A percentile compares a stretch with the other conserved stretches of the same genome.
phyloP scores from a whole-genome alignment of 768 basidiomycete genomes.

The Pisolithus microcarpus region DNA sequence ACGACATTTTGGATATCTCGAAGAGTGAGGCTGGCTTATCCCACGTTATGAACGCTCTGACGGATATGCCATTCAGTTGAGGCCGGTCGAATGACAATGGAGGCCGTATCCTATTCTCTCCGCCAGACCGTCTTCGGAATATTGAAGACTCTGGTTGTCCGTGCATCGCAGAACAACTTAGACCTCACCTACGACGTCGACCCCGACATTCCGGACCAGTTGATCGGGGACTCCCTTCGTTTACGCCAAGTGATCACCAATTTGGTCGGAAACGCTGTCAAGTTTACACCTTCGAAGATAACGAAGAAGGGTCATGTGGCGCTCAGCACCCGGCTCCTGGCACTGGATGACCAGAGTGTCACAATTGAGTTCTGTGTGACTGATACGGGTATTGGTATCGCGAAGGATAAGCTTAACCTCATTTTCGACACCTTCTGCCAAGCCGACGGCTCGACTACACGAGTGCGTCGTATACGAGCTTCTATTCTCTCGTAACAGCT shows the following conservation, averaged over 20 bases:
- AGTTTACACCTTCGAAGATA: slow-evolving; percentile 84
- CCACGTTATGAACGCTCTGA: not conserved
- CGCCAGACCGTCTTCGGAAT: slow-evolving; percentile 97
- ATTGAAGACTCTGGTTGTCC: slow-evolving; percentile 95
- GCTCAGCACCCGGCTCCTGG: slow-evolving; percentile 73
- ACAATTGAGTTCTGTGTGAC: slow-evolving; percentile 96
- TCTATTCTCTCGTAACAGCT: slow-evolving; percentile 4
- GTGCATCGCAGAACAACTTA: slow-evolving; percentile 92
- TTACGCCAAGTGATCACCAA: slow-evolving; percentile 95
- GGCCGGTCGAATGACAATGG: slow-evolving; percentile 99
- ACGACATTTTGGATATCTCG: slow-evolving; percentile 98
- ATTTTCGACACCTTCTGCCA: slow-evolving; percentile 99
- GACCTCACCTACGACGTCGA: slow-evolving; percentile 96
- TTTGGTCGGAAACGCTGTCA: slow-evolving; percentile 92
- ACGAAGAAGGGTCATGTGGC: slow-evolving; percentile 84
- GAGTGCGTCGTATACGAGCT: slow-evolving; percentile 43
- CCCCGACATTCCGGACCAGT: slow-evolving; percentile 90
- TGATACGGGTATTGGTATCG: slow-evolving; percentile 98
- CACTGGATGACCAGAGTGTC: slow-evolving; percentile 74
- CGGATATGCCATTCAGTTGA: slow-evolving; percentile 55
- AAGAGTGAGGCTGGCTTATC: slow-evolving; percentile 68
- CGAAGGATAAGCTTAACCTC: slow-evolving; percentile 94
- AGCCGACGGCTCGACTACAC: slow-evolving; percentile 95
- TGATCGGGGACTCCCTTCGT: slow-evolving; percentile 93
- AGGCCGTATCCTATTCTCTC: slow-evolving; percentile 95